phyloP scores from a whole-genome alignment of 345 rosid species.

The Chamaenerion angustifolium region DNA sequence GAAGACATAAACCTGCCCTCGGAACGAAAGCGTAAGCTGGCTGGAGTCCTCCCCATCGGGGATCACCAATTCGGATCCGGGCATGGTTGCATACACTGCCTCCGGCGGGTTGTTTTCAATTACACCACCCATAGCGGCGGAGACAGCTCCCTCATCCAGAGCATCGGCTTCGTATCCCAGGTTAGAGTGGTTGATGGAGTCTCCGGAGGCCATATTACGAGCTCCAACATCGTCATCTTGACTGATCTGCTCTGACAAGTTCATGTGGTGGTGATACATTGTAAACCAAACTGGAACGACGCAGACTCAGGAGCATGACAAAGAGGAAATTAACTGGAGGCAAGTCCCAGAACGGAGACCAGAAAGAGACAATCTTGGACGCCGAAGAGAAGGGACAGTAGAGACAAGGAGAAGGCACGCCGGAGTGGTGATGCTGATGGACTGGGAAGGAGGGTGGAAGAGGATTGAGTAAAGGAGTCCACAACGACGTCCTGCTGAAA shows the following conservation, averaged over 20 bases:
- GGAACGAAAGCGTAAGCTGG: conserved; percentile 11
- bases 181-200: conserved; percentile 6
- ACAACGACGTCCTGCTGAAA: too few species aligned
- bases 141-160: conserved; percentile 2
- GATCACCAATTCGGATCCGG: neutral
- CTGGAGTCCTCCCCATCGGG: conserved; percentile 7
- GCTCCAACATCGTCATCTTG: conserved; percentile 6
- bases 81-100: conserved; percentile 4
- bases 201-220: conserved; percentile 3
- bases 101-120: conserved; percentile 5
- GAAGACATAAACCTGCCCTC: conserved; percentile 12
- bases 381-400: neutral
- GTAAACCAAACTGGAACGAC: neutral
- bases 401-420: neutral
- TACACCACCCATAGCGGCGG: conserved; percentile 8
- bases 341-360: neutral
- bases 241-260: conserved; percentile 11
- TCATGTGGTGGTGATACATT: conserved; percentile 9
- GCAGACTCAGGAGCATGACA: conserved; percentile 3
- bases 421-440: neutral
- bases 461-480: neutral
- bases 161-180: conserved; percentile 5
- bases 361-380: too few species aligned
- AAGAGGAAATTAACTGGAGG: neutral
- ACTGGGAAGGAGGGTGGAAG: neutral